These are phyloP conservation scores for Amanita phalloides DNA, from an alignment of 768 basidiomycete genomes.

Conservation along the genomic window DNA sequence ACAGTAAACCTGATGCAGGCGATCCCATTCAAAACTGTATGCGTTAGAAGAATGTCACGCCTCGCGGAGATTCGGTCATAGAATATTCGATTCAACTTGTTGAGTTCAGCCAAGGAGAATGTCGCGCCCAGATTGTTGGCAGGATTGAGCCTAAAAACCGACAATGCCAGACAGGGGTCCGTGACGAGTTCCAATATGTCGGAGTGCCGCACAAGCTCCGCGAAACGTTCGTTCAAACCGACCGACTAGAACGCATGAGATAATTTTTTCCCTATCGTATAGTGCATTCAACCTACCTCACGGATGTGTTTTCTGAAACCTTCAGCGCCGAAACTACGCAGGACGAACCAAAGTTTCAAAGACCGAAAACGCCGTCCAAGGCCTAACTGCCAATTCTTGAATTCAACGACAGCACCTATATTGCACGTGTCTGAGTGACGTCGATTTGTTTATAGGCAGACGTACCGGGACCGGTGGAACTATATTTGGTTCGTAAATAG, in stretches of 20 bases:
- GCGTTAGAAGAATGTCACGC: constrained; percentile 64
- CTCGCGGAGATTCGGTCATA: constrained; percentile 46
- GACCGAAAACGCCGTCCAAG: constrained; percentile 84
- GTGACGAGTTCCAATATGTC: constrained; percentile 54
- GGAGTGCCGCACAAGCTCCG: constrained; percentile 38
- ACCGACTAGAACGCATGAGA: constrained; percentile 41
- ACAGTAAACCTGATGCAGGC: constrained; percentile 73
- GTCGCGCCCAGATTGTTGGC: constrained; percentile 5
- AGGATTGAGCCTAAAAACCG: constrained; percentile 63
- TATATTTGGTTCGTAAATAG: constrained; percentile 70
- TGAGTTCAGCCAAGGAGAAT: constrained; percentile 28
- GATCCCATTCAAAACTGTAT: constrained; percentile 62
- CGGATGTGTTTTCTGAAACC: constrained; percentile 77
- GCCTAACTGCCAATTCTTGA: constrained; percentile 78
- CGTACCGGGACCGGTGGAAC: constrained; percentile 46
- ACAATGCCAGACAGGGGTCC: constrained; percentile 58
- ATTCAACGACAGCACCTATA: constrained; percentile 73
- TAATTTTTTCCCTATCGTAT: too few species aligned
- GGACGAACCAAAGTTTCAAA: constrained; percentile 87
- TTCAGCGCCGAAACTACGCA: constrained; percentile 70
- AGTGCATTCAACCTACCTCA: constrained; percentile 25
- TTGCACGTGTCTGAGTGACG: background rate
- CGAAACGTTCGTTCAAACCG: constrained; percentile 48
- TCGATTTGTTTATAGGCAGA: background rate
- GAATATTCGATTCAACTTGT: constrained; percentile 58